phyloP scores from a whole-genome alignment of 164 flowering plant species.

The Umbellularia californica region DNA sequence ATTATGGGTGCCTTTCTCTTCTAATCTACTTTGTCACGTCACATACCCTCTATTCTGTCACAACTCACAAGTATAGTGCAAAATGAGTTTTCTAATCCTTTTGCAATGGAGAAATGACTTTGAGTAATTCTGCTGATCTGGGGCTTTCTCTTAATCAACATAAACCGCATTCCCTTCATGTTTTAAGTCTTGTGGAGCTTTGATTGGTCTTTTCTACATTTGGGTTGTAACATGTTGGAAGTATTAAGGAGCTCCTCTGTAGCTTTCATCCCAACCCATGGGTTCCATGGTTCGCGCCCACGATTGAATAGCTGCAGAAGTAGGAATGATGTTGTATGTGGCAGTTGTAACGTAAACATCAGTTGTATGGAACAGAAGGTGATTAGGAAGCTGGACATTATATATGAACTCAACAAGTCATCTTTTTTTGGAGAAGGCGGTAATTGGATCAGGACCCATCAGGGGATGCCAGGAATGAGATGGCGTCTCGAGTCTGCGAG shows the following conservation, averaged over 20 bases:
- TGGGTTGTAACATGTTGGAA: constrained; percentile 18
- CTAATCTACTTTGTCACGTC: too few relatives aligned
- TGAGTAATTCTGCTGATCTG: not conserved
- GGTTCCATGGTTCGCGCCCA: constrained; percentile 11
- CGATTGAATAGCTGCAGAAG: not conserved
- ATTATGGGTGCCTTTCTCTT: too few relatives aligned
- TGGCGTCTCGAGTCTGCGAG: constrained; percentile 7
- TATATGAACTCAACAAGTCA: constrained; percentile 7
- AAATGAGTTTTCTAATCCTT: too few relatives aligned
- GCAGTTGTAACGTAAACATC: constrained; percentile 2
- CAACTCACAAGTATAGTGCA: too few relatives aligned
- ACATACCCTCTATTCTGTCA: too few relatives aligned
- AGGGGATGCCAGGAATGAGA: not conserved
- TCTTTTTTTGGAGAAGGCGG: not conserved
- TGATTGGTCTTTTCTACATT: not conserved
- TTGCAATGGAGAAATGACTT: too few relatives aligned
- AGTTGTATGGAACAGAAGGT: constrained; percentile 8
- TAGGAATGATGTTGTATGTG: constrained; percentile 2
- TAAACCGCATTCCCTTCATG: not conserved
- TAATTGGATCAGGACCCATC: not conserved
- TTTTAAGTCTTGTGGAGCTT: not conserved
- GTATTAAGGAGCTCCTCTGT: constrained; percentile 22
- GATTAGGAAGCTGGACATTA: constrained; percentile 2
- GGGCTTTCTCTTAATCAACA: not conserved
- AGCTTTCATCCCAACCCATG: constrained; percentile 8